Evolutionary conservation across 495 filamentous ascomycete species (phyloP), one percentile per base, ranked within the genome.

Genomic region (Ramalina intermedia): DNA sequence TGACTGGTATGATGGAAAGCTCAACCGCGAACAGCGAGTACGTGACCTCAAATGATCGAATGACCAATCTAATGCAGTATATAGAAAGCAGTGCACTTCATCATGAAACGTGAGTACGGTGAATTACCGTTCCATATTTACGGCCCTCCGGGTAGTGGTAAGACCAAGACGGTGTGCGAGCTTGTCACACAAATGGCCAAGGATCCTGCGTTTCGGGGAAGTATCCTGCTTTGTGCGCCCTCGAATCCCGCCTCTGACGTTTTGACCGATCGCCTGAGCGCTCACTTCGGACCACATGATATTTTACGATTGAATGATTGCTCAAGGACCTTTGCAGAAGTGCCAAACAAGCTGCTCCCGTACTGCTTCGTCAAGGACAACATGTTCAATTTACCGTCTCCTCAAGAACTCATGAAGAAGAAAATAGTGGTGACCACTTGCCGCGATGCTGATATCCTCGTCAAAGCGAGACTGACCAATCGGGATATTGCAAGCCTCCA

Each of bases 141-240:
- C 49, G 91, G 91, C 0, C 91, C 91, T 33, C 91, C 91, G 12
- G 91, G 91, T 13, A 98, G 91, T 9, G 91, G 91, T 50, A 98
- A 98, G 67, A 98, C 91, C n/a, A 55, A 55, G 40, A 55, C 53
- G 36, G 41, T 55, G n/a, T 46, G 44, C 26, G 53, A 55, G 27
- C 16, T 44, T 27, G 49, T 55, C 16, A 44, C 39, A 18, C 48
- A 55, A 46, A 33, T 55, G 26, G 38, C 37, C n/a, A 37, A 43
- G 20, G 49, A 48, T 41, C 21, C 39, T 12, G 35, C 7, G n/a
- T 40, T 52, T 14, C 36, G 40, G 18, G 53, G 53, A 6, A 44
- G 48, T 14, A 66, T 78, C 21, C 57, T 78, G 11, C 58, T 78
- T 16, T 78, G 74, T 46, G 73, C 74, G 13, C 73, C 74, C 20